phyloP scores from a whole-genome alignment of 805 yeast species.

The Starmerella sp. region DNA sequence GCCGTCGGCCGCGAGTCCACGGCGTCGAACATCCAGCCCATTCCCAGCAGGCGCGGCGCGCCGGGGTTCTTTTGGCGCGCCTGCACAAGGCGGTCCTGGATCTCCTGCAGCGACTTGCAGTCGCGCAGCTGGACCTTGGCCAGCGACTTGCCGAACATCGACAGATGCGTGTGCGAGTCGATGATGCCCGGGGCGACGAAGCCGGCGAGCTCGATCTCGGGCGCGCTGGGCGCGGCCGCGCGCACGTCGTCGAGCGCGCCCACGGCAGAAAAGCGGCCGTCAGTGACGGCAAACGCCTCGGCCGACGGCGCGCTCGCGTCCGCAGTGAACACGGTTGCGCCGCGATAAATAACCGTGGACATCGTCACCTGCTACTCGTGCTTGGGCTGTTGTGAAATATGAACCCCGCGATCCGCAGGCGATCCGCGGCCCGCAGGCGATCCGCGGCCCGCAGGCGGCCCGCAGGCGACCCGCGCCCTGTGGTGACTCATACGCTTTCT shows the following conservation, averaged over 20 bases:
- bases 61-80: not conserved
- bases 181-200: not conserved
- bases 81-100: not conserved
- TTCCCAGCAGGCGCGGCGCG: not conserved
- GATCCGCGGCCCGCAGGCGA: too few relatives aligned
- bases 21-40: not conserved
- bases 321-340: not conserved
- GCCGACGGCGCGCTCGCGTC: not conserved
- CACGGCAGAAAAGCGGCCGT: not conserved
- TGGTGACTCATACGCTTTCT: too few relatives aligned
- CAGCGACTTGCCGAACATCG: not conserved
- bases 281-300: not conserved
- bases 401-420: too few relatives aligned
- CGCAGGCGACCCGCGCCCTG: too few relatives aligned
- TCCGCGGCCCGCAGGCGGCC: too few relatives aligned
- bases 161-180: not conserved
- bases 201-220: not conserved
- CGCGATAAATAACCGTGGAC: not conserved
- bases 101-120: not conserved
- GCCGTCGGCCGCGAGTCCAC: not conserved
- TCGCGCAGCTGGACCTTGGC: not conserved
- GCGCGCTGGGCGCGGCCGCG: not conserved
- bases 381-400: too few relatives aligned
- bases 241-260: not conserved
- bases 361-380: not conserved